These are phyloP conservation scores for Mycena metata DNA, from an alignment of 768 basidiomycete genomes.

Conservation along the genomic window DNA sequence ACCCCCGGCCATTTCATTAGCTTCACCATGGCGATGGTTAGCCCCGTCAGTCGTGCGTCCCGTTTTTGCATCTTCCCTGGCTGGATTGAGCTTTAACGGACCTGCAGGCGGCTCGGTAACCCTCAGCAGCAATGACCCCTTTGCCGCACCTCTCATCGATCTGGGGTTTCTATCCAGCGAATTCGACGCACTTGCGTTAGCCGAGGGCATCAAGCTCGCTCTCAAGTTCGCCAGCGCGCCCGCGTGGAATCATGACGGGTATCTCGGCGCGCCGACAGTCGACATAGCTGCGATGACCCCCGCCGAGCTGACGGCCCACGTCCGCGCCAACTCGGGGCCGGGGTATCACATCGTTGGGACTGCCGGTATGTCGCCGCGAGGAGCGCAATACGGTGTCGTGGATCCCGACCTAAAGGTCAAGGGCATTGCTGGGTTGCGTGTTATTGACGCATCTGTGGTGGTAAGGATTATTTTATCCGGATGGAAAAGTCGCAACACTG, in stretches of 20 bases:
- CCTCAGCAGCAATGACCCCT: conserved; percentile 8
- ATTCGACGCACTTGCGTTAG: conserved; percentile 9
- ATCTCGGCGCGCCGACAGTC: conserved; percentile 7
- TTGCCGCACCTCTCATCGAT: neutral
- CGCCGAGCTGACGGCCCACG: neutral
- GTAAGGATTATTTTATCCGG: neutral
- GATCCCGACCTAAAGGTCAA: conserved; percentile 1
- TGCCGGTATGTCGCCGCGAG: conserved; percentile 7
- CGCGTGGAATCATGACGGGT: neutral
- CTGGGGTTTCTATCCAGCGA: neutral
- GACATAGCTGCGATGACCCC: conserved; percentile 4
- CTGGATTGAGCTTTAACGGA: neutral
- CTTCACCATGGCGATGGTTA: neutral
- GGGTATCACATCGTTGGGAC: conserved; percentile 11
- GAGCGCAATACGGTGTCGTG: conserved; percentile 21
- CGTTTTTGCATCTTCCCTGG: neutral
- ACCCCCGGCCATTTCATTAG: neutral
- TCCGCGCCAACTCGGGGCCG: conserved; percentile 1
- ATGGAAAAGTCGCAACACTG: neutral
- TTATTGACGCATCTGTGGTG: conserved; percentile 3
- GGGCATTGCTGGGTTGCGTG: conserved; percentile 3
- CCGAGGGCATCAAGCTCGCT: neutral
- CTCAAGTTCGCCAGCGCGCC: conserved; percentile 5
- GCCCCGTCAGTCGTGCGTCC: conserved; percentile 14
- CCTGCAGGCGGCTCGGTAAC: conserved; percentile 6